Evolutionary conservation across 129 eudicot species (phyloP).

Genomic region (Tanacetum coccineum): DNA sequence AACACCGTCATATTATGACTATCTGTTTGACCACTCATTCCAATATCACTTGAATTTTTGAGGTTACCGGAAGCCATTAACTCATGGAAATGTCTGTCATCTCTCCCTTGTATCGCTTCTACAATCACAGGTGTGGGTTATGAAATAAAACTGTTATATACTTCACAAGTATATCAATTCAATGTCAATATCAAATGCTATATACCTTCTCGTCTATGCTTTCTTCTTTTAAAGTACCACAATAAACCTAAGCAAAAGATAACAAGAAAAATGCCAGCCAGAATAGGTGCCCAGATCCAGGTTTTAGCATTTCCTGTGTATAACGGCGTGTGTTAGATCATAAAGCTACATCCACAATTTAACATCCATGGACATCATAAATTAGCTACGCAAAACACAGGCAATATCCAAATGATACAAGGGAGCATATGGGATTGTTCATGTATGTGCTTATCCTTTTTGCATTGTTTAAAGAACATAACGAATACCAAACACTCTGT

Average conservation of each 20-base stretch:
- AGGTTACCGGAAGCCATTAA: slow-evolving; percentile 29
- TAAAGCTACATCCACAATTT: too few species aligned
- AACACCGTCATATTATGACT: slow-evolving; percentile 32
- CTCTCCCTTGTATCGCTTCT: not conserved
- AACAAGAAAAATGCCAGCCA: not conserved
- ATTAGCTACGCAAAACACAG: too few species aligned
- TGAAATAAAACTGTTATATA: not conserved
- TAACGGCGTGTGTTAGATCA: not conserved
- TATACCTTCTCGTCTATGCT: not conserved
- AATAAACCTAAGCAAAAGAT: not conserved
- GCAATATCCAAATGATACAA: too few species aligned
- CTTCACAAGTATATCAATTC: not conserved
- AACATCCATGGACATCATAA: too few species aligned
- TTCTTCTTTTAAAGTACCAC: not conserved
- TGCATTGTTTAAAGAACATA: too few species aligned
- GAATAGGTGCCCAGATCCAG: slow-evolving; percentile 4
- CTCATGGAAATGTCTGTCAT: slow-evolving; percentile 18
- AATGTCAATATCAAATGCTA: not conserved
- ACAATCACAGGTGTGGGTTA: not conserved
- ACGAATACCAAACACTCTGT: too few species aligned
- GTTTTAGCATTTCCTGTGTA: not conserved
- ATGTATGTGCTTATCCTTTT: too few species aligned
- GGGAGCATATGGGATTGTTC: too few species aligned
- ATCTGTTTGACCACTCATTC: slow-evolving; percentile 28
- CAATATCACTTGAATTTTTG: slow-evolving; percentile 1